A percentile compares a stretch with the other conserved stretches of the same genome.
These are phyloP conservation scores for Jamesozyma gamospora DNA, from an alignment of 805 yeast genomes.

Conservation along the genomic window DNA sequence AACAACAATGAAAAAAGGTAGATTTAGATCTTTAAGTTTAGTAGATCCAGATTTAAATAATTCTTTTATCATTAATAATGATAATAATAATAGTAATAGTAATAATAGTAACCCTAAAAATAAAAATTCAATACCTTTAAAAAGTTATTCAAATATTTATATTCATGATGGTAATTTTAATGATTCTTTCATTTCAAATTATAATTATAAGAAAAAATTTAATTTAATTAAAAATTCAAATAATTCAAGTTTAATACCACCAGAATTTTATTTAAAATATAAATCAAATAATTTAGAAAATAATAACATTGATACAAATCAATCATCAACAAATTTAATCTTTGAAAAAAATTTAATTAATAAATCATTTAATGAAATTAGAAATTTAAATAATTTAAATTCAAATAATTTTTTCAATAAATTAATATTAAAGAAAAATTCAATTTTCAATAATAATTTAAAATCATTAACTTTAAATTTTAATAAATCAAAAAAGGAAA, in stretches of 20 bases:
- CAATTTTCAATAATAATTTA: conserved; percentile 9
- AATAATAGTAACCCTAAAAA: neutral
- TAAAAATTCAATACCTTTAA: neutral
- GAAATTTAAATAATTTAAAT: conserved; percentile 8
- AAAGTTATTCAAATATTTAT: conserved; percentile 24
- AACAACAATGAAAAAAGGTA: conserved; percentile 9
- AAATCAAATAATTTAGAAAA: neutral
- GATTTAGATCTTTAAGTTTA: conserved; percentile 28
- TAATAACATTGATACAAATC: neutral
- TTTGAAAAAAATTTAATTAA: conserved; percentile 21
- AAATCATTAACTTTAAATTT: conserved; percentile 10
- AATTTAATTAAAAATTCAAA: neutral
- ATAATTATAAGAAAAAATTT: neutral
- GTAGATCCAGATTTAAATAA: conserved; percentile 24
- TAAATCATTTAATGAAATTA: conserved; percentile 24
- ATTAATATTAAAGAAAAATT: conserved; percentile 5
- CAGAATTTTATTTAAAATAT: conserved; percentile 27
- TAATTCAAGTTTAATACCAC: conserved; percentile 27
- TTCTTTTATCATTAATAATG: conserved; percentile 11
- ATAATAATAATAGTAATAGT: neutral
- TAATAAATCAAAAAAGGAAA: conserved; percentile 4
- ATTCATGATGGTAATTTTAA: conserved; percentile 28
- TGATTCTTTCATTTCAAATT: conserved; percentile 3
- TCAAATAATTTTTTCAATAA: conserved; percentile 2
- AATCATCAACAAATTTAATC: conserved; percentile 4